Evolutionary conservation across 305 asterid genomes (phyloP), one percentile per base, ranked within the genome.

Genomic region (Fraxinus sp.): DNA sequence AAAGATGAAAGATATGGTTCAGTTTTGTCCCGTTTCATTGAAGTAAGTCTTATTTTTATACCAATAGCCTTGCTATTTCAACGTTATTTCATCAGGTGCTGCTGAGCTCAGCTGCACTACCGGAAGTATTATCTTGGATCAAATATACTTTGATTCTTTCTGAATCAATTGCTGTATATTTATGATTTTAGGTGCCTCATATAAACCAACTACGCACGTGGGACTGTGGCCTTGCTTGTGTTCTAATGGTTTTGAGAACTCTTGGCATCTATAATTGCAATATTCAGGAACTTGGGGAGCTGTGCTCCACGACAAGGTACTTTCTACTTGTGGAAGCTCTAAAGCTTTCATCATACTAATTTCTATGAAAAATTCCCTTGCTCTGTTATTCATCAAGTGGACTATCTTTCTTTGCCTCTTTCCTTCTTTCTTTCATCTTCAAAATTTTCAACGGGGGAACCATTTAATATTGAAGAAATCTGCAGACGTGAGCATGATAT

Each of bases 171-270:
- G 84, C 78, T 76, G 22, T 71, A 20, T 75, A 81, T 78, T 76
- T 59, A 33, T 74, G 77, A 78, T 81, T 80, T 57, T 87, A 95
- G 98, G 95, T 95, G 64, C 99, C 98, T 70, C 99, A 94, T 82
- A 86, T 95, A 84, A 91, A 93, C 85, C 99, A 95, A 87, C 88
- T 89, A 75, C 88, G 84, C 86, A 84, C 91, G 8, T 95, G 99
- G 99, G 99, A 95, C 37, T 28, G 99, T 86, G 99, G 99, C 73
- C 97, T 94, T 89, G 99, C 99, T 78, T 95, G 98, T 87, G 95
- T 93, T 86, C 81, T 91, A 78, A 95, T 95, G 98, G 92, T 93
- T 86, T 88, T 95, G 90, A 89, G 91, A 86, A 86, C 93, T 74
- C 93, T 93, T 78, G 95, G 90, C 78, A 85, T 89, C 79, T 83